These are phyloP conservation scores for Candida hungchunana DNA, from an alignment of 805 yeast genomes.

Conservation along the genomic window DNA sequence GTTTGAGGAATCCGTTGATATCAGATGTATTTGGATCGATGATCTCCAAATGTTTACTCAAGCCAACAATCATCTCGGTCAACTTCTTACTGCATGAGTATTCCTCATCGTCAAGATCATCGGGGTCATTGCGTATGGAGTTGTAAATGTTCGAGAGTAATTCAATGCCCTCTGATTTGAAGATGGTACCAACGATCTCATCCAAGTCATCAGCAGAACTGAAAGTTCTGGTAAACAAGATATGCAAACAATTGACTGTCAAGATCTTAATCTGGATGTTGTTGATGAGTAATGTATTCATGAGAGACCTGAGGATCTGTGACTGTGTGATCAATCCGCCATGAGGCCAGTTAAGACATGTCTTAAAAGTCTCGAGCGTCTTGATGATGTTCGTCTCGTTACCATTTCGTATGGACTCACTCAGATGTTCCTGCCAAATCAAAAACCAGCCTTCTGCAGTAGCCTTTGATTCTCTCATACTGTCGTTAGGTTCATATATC, in stretches of 20 bases:
- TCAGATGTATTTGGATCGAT: conserved; percentile 48
- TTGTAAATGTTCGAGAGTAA: conserved; percentile 64
- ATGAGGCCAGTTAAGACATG: conserved; percentile 87
- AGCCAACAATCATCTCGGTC: conserved; percentile 87
- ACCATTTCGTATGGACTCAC: conserved; percentile 38
- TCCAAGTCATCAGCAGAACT: conserved; percentile 63
- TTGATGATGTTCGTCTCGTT: conserved; percentile 53
- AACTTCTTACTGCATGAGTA: conserved; percentile 84
- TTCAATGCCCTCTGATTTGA: conserved; percentile 66
- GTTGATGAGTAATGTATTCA: conserved; percentile 52
- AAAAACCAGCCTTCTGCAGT: conserved; percentile 82
- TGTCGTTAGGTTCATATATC: conserved; percentile 63
- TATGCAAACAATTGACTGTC: conserved; percentile 88
- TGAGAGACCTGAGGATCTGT: conserved; percentile 59
- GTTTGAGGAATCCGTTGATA: conserved; percentile 59
- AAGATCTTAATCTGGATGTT: conserved; percentile 70
- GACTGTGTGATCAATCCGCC: conserved; percentile 68
- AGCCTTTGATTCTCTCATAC: conserved; percentile 59
- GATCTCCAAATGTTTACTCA: conserved; percentile 71
- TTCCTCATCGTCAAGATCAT: conserved; percentile 71
- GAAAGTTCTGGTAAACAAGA: conserved; percentile 77
- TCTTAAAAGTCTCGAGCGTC: conserved; percentile 76
- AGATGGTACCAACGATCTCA: conserved; percentile 74
- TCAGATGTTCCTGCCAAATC: conserved; percentile 61
- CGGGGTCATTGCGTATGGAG: conserved; percentile 48